A percentile compares a stretch with the other conserved stretches of the same genome.
Conservation (phyloP, 1,284 basidiomycete species). For the Cystobasidiaceae sp. region DNA sequence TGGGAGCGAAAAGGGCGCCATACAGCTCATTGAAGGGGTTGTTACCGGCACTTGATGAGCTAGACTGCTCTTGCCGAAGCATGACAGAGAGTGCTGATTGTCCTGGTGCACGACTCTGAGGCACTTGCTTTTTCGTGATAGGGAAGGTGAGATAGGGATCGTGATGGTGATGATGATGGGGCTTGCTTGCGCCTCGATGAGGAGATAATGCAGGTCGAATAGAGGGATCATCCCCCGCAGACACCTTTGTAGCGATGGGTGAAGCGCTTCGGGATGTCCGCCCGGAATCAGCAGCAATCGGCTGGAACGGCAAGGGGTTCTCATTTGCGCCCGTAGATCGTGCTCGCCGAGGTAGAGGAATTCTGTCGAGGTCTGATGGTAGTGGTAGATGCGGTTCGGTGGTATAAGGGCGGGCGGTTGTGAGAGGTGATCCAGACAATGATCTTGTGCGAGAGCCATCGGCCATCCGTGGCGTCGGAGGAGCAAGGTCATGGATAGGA, state of each 20-base stretch:
- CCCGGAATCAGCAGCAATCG: no score
- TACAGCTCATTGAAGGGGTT: slow-evolving; percentile 81
- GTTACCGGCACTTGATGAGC: not conserved
- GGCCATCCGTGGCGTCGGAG: not conserved
- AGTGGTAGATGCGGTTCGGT: not conserved
- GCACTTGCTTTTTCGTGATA: not conserved
- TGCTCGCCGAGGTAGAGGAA: no score
- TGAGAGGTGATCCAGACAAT: not conserved
- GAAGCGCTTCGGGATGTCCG: no score
- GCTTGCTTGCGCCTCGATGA: not conserved
- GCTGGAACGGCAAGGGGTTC: no score
- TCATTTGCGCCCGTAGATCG: no score
- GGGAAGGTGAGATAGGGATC: slow-evolving; percentile 27
- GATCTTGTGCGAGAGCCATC: not conserved
- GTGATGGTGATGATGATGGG: not conserved
- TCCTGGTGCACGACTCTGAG: not conserved
- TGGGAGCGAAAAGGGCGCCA: slow-evolving; percentile 56
- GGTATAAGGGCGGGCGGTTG: not conserved
- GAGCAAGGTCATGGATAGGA: not conserved
- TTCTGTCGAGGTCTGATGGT: not conserved
- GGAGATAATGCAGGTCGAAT: not conserved
- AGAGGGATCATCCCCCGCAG: no score
- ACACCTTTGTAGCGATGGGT: no score
- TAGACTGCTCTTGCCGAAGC: slow-evolving; percentile 11
- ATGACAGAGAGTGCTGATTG: slow-evolving; percentile 28